Conservation (phyloP, 495 filamentous ascomycete genomes). For the Talaromyces nanjingensis region DNA sequence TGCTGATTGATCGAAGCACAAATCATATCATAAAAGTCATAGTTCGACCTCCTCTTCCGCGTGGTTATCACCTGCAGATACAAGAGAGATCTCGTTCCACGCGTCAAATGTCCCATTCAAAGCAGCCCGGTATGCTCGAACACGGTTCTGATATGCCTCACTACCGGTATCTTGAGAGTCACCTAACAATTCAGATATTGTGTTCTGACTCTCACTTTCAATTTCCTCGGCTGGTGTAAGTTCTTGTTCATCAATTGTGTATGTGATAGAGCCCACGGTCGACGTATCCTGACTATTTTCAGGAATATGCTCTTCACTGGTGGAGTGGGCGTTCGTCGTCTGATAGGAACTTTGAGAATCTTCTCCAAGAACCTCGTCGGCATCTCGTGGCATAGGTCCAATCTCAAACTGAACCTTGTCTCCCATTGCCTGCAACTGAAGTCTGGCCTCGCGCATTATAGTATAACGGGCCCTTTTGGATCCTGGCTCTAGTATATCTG, state of each 20-base stretch:
- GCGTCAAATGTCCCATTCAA: constrained; percentile 26
- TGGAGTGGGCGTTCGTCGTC: not conserved
- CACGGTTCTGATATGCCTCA: constrained; percentile 8
- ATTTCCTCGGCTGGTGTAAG: constrained; percentile 5
- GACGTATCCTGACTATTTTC: not conserved
- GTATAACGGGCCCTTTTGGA: constrained; percentile 23
- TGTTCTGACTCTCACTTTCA: constrained; percentile 12
- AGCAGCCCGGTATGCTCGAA: constrained; percentile 32
- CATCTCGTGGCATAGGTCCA: constrained; percentile 10
- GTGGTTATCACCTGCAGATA: constrained; percentile 43
- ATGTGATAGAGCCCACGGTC: not conserved
- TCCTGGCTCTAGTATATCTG: constrained; percentile 15
- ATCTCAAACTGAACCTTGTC: constrained; percentile 4
- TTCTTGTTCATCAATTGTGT: constrained; percentile 1
- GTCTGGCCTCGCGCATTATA: constrained; percentile 15
- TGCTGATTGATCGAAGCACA: not conserved
- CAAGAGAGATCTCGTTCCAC: constrained; percentile 38
- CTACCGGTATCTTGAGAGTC: constrained; percentile 13
- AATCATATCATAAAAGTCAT: constrained; percentile 14
- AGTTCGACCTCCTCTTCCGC: constrained; percentile 43
- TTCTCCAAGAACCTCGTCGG: constrained; percentile 4
- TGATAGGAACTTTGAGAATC: constrained; percentile 1
- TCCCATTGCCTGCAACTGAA: constrained; percentile 13
- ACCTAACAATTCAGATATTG: constrained; percentile 17
- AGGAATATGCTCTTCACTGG: constrained; percentile 1